phyloP scores from a whole-genome alignment of 805 yeast species.

The Candida lessepsii region DNA sequence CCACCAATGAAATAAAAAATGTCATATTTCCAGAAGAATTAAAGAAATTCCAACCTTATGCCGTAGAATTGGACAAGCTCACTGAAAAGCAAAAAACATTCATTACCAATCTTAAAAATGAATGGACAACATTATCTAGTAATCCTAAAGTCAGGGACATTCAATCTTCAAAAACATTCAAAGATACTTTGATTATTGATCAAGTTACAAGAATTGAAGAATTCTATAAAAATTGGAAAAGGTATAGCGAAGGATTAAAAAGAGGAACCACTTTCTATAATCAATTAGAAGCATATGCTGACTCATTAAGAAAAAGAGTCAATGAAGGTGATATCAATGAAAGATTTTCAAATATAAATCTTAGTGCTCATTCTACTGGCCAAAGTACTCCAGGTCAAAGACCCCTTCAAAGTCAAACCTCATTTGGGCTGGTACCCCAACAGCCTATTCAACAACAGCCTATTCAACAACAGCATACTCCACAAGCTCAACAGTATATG shows the following conservation, averaged over 20 bases:
- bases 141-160: constrained; percentile 37
- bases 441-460: not conserved
- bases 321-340: constrained; percentile 8
- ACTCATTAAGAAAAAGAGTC: constrained; percentile 10
- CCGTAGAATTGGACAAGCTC: constrained; percentile 64
- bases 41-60: constrained; percentile 69
- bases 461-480: not conserved
- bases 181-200: constrained; percentile 29
- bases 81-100: constrained; percentile 61
- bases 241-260: constrained; percentile 54
- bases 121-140: constrained; percentile 29
- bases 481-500: constrained; percentile 1
- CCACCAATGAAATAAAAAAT: constrained; percentile 55
- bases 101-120: constrained; percentile 29
- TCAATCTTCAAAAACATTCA: constrained; percentile 44
- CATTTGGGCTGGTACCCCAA: not conserved
- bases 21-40: constrained; percentile 66
- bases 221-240: constrained; percentile 56
- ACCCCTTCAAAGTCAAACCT: not conserved
- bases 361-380: constrained; percentile 10
- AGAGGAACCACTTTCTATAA: constrained; percentile 67
- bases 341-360: constrained; percentile 11
- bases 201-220: constrained; percentile 36
- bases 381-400: not conserved
- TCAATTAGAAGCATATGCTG: constrained; percentile 39